Percentiles rank a stretch among this genome's conserved stretches.
These are phyloP conservation scores for Scorias spongiosa DNA, from an alignment of 2,329 filamentous ascomycete genomes.

Conservation along the genomic window DNA sequence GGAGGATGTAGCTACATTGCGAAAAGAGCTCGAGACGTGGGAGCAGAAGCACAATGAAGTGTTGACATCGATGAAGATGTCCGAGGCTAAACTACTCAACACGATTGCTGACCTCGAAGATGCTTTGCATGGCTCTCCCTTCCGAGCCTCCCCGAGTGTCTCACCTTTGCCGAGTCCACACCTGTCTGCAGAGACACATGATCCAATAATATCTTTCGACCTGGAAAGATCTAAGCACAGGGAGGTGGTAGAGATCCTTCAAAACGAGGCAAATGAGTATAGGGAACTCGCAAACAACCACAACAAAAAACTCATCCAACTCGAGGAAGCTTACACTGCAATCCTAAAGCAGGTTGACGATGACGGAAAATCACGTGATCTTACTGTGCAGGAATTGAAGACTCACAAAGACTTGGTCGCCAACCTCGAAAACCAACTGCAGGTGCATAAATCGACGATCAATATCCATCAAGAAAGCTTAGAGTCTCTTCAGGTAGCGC, in stretches of 20 bases:
- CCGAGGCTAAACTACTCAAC: slow-evolving; percentile 55
- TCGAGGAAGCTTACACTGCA: slow-evolving; percentile 56
- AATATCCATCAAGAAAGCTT: slow-evolving; percentile 39
- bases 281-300: slow-evolving; percentile 58
- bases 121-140: slow-evolving; percentile 29
- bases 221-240: slow-evolving; percentile 31
- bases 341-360: slow-evolving; percentile 55
- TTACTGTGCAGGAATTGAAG: slow-evolving; percentile 36
- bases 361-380: slow-evolving; percentile 44
- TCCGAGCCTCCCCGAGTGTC: neutral
- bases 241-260: slow-evolving; percentile 42
- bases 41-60: slow-evolving; percentile 59
- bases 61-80: slow-evolving; percentile 53
- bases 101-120: slow-evolving; percentile 62
- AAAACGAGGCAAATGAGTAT: slow-evolving; percentile 66
- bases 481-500: slow-evolving; percentile 37
- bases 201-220: slow-evolving; percentile 15
- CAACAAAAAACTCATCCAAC: slow-evolving; percentile 50
- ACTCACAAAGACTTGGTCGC: slow-evolving; percentile 36
- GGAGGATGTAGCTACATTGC: slow-evolving; percentile 42
- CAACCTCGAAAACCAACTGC: slow-evolving; percentile 42
- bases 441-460: slow-evolving; percentile 39
- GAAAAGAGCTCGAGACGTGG: slow-evolving; percentile 59
- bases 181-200: neutral
- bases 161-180: slow-evolving; percentile 1